These are phyloP conservation scores for Pelargonium australe DNA, from an alignment of 441 rosid species.

Conservation along the genomic window DNA sequence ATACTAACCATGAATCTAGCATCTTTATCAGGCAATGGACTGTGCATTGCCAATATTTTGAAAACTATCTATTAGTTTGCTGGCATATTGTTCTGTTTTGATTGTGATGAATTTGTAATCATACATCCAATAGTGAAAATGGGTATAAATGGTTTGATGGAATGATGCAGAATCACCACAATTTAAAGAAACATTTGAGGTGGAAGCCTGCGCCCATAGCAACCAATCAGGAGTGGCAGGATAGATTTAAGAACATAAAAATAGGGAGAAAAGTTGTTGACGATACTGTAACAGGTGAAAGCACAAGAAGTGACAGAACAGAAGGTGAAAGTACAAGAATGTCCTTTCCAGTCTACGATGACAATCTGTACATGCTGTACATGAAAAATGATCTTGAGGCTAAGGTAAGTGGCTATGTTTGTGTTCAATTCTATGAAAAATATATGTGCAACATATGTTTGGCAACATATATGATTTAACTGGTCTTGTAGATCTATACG, in stretches of 20 bases:
- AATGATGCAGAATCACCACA: constrained; percentile 40
- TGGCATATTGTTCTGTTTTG: not conserved
- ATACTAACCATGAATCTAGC: no score
- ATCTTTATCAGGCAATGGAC: no score
- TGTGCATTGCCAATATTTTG: no score
- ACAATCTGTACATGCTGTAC: constrained; percentile 52
- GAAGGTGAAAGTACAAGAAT: constrained; percentile 25
- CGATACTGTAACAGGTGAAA: constrained; percentile 50
- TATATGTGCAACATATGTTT: not conserved
- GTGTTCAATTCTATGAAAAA: constrained; percentile 6
- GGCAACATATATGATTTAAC: not conserved
- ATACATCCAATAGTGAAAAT: no score
- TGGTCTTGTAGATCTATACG: not conserved
- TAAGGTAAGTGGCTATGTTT: constrained; percentile 45
- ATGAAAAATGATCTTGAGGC: constrained; percentile 67
- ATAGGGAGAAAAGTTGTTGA: constrained; percentile 64
- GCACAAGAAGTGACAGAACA: constrained; percentile 16
- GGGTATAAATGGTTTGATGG: not conserved
- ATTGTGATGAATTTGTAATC: no score
- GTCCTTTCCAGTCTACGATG: constrained; percentile 68
- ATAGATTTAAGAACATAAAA: constrained; percentile 55
- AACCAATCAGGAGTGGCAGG: constrained; percentile 82
- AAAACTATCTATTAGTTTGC: not conserved
- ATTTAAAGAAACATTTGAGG: constrained; percentile 43
- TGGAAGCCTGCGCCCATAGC: constrained; percentile 58